phyloP scores from a whole-genome alignment of 495 filamentous ascomycete species.

The Aspergillus wentii region DNA sequence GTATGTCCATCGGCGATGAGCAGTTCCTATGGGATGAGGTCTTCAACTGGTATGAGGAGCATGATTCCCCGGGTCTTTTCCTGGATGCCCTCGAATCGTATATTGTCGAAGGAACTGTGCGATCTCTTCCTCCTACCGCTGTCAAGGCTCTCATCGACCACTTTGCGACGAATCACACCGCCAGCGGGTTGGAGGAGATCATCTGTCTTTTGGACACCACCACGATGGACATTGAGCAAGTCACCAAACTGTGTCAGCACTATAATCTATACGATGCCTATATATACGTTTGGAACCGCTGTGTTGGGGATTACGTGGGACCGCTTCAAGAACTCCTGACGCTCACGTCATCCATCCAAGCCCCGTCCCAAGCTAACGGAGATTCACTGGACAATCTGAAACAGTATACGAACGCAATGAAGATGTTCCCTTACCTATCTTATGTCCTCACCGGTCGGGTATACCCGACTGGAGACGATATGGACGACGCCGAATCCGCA shows the following conservation, averaged over 20 bases:
- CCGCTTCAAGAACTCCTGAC: slow-evolving; percentile 79
- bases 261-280: slow-evolving; percentile 91
- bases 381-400: slow-evolving; percentile 27
- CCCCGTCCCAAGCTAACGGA: slow-evolving; percentile 25
- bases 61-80: slow-evolving; percentile 66
- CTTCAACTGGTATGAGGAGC: slow-evolving; percentile 84
- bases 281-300: slow-evolving; percentile 95
- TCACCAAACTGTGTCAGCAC: slow-evolving; percentile 84
- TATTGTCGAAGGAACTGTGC: slow-evolving; percentile 73
- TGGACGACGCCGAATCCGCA: slow-evolving; percentile 62
- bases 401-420: slow-evolving; percentile 62
- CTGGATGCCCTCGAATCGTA: slow-evolving; percentile 82
- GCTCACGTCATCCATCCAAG: no score
- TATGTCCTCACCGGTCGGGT: slow-evolving; percentile 86
- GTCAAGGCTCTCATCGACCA: slow-evolving; percentile 81
- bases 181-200: slow-evolving; percentile 83
- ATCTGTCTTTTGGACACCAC: slow-evolving; percentile 87
- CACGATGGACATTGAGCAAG: slow-evolving; percentile 91
- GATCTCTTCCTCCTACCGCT: slow-evolving; percentile 70
- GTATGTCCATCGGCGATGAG: slow-evolving; percentile 64
- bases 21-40: slow-evolving; percentile 90
- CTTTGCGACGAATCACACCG: slow-evolving; percentile 66
- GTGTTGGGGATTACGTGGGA: slow-evolving; percentile 81
- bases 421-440: slow-evolving; percentile 92
- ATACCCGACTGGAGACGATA: slow-evolving; percentile 77